These are phyloP conservation scores for Lepiota subincarnata DNA, from an alignment of 768 basidiomycete species.

Conservation along the genomic window DNA sequence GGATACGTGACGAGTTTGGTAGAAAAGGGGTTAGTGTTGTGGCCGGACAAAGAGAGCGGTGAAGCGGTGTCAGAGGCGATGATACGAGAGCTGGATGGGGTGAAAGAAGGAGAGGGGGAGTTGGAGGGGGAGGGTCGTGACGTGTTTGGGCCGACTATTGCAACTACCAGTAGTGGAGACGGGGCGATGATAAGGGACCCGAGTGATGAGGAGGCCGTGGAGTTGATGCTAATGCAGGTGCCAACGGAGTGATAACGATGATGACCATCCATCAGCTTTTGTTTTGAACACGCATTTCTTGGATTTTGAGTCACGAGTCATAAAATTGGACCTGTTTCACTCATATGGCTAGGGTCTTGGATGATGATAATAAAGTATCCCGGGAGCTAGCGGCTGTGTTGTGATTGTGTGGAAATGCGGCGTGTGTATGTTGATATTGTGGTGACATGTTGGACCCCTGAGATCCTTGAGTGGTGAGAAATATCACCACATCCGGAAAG, in stretches of 20 bases:
- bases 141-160: constrained; percentile 8
- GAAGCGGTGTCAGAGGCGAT: constrained; percentile 7
- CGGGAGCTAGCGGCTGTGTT: too few relatives aligned
- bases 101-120: constrained; percentile 12
- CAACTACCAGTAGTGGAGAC: not conserved
- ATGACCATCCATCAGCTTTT: not conserved
- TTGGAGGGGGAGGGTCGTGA: constrained; percentile 4
- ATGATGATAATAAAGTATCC: too few relatives aligned
- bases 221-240: not conserved
- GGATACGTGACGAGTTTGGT: constrained; percentile 42
- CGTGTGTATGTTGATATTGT: not conserved
- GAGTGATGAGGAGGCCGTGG: not conserved
- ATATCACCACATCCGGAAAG: constrained; percentile 11
- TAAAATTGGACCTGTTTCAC: too few relatives aligned
- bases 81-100: constrained; percentile 4
- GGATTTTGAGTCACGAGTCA: too few relatives aligned
- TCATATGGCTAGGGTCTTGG: too few relatives aligned
- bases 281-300: too few relatives aligned
- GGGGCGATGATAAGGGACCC: not conserved
- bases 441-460: not conserved
- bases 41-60: constrained; percentile 21
- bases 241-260: not conserved
- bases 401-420: too few relatives aligned
- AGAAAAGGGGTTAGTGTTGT: constrained; percentile 47
- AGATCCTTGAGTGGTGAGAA: constrained; percentile 12